phyloP scores from a whole-genome alignment of 345 rosid genomes.

The Eutrema yunnanense region DNA sequence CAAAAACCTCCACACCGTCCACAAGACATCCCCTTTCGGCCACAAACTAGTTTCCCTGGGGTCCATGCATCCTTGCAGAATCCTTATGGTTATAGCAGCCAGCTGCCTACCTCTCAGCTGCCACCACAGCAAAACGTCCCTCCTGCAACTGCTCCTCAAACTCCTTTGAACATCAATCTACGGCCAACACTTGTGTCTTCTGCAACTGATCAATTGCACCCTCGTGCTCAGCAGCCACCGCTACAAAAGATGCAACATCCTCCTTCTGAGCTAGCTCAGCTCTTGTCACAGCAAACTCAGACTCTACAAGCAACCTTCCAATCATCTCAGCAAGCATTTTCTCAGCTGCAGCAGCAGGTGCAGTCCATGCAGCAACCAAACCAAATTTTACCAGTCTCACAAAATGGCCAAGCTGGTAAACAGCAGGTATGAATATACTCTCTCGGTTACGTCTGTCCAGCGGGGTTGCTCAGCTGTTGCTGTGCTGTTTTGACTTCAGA shows the following conservation, averaged over 20 bases:
- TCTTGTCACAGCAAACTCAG: constrained; percentile 88
- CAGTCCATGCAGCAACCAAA: constrained; percentile 86
- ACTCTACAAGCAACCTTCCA: constrained; percentile 83
- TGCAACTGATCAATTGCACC: constrained; percentile 47
- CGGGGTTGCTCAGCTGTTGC: not conserved
- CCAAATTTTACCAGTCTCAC: constrained; percentile 47
- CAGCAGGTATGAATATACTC: constrained; percentile 59
- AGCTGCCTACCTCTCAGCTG: constrained; percentile 50
- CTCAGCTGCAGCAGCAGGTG: constrained; percentile 88
- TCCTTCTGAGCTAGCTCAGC: constrained; percentile 89
- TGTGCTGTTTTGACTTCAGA: not conserved
- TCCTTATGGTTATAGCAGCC: constrained; percentile 42
- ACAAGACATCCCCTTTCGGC: constrained; percentile 45
- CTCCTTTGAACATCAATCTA: constrained; percentile 44
- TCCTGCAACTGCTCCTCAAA: constrained; percentile 39
- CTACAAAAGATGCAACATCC: constrained; percentile 73
- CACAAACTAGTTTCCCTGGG: constrained; percentile 35
- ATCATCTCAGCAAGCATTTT: constrained; percentile 91
- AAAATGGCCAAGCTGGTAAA: constrained; percentile 48
- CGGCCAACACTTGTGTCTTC: constrained; percentile 40
- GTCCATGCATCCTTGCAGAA: constrained; percentile 47
- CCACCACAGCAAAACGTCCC: constrained; percentile 42
- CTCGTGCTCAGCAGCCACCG: constrained; percentile 51
- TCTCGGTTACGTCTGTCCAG: not conserved
- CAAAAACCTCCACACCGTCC: constrained; percentile 63